Evolutionary conservation across 1,284 basidiomycete species (phyloP), one percentile per base, ranked within the genome.

Genomic region (Sanguinoderma infundibulare): DNA sequence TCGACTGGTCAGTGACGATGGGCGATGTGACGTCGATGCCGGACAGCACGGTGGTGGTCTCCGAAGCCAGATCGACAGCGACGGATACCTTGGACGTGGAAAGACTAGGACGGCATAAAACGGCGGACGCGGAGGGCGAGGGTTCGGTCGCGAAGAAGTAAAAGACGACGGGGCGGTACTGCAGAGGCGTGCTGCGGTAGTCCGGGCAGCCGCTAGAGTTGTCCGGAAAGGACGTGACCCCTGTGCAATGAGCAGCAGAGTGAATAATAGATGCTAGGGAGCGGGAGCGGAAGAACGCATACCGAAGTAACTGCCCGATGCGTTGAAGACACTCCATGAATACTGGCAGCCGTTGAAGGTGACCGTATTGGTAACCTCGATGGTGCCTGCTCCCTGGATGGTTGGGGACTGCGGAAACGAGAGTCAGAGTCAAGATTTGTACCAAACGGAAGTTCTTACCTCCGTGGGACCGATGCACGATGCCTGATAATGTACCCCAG

Each of bases 151-250:
- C 78, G 71, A 85, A 84, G 68, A 83, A 86, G 69, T n/a, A n/a
- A n/a, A 85, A 84, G 9, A 83, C 74, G n/a, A 83, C 76, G 0
- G 83, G 83, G 14, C 72, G 75, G 46, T 81, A 82, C 52, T 80
- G 75, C 7, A 71, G 66, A 0, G 75, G 72, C 5, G 66, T 62
- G 22, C 20, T 24, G 6, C 58, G 39, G 28, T 56, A 55, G 39
- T 59, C 53, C 9, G 58, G 46, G 52, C 66, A 69, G 1, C 58
- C 34, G 6, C 62, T 24, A 28, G n/a, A n/a, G n/a, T 51, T 44
- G 35, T 62, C 51, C 15, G 51, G 55, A 51, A 22, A 40, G 42
- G 44, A 53, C 22, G 35, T 17, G 34, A 15, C 39, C 9, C 22
- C 52, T 35, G 14, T 28, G n/a, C n/a, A n/a, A n/a, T n/a, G n/a